Base-by-base conservation (phyloP, 2,329 filamentous ascomycete species). In the Diaporthe sp. region DNA sequence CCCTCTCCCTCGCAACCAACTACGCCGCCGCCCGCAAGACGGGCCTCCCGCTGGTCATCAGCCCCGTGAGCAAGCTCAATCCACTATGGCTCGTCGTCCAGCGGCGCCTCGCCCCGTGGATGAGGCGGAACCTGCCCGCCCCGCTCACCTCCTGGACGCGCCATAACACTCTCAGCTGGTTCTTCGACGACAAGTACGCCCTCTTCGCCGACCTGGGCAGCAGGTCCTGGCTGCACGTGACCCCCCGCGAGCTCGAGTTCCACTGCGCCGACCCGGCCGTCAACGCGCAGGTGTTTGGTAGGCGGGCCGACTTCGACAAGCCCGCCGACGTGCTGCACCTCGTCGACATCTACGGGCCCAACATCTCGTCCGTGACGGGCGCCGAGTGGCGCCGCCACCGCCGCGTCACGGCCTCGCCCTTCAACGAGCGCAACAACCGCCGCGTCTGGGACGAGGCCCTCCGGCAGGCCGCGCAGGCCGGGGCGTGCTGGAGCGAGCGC, bases 231-330 rank as follows among this genome's bases (percentile, higher is more conserved):
- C 57, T 72, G 37, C 70, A 72, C 70, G 70, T 60, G n/a, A 60
- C 39, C 19, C 70, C 70, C 2, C 13, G 39, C n/a, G 55, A 28
- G 25, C 12, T 46, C 17, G 70, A 72, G 37, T 25, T 72, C 17
- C 70, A 72, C 70, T 57, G 34, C 34, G 53, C 55, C 53, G 70
- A 72, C 53, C 70, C 70, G 37, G 70, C 49, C 51, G 70, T 72
- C 34, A 72, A 60, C 70, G 70, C 70, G 53, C 70, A 72, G 39
- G 55, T 72, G 2, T 58, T 72, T 12, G 39, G 9, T 0, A 19
- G 70, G 3, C 8, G 70, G 3, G 17, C 2, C 0, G 53, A 60
- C 53, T 72, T 72, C 2, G 71, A 72, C 42, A 72, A 61, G 57
- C 71, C 71, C 4, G 12, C 28, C 31, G 42, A 51, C 25, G 44